Base-by-base conservation (phyloP, 1,284 basidiomycete species). In the Cutaneotrichosporon daszewskae region DNA sequence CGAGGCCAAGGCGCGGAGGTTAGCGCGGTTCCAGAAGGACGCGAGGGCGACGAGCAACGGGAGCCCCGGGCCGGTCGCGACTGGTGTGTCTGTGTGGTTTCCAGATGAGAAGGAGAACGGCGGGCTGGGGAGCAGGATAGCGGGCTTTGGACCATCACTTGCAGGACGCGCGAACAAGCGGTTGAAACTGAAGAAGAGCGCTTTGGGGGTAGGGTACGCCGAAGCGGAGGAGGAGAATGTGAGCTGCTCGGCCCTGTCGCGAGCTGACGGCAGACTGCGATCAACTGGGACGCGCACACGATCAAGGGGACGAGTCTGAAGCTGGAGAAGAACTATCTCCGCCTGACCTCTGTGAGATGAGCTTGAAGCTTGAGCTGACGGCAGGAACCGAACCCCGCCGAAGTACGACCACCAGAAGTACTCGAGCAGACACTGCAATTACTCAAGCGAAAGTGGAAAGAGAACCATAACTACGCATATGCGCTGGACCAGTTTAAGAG, bases 401-500 rank as follows among this genome's bases (percentile, higher is more conserved):
- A 86, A 59, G 94, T 99, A 49, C 84, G 95, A 32, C 95, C 95
- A 14, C 83, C 91, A 49, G 69, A 78, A 36, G 77, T 97, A 34
- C 77, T 98, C 19, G 79, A 87, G 68, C 79, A 85, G 69, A 95
- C 95, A 5, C 78, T 98, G 34, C 74, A 79, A 47, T 83, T 91
- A 62, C 78, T 99, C 40, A 96, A 94, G 73, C 79, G 78, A 45
- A 85, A 85, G 55, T 98, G 92, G 90, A 79, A 82, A 54, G 77
- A 84, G 53, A 87, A 87, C 60, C 75, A 76, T 44, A 83, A 87
- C 51, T 66, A 99, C 66, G 77, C 80, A 43, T 98, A 90, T 82
- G 89, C 96, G 62, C 90, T 94, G 65, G 95, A 89, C 64, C 95
- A 98, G 73, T 90, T 99, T 75, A 98, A 98, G 77, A 90, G 87